Base-by-base conservation (phyloP, 1,139 yeast species). In the Nadsonia starkeyi-henricii region DNA sequence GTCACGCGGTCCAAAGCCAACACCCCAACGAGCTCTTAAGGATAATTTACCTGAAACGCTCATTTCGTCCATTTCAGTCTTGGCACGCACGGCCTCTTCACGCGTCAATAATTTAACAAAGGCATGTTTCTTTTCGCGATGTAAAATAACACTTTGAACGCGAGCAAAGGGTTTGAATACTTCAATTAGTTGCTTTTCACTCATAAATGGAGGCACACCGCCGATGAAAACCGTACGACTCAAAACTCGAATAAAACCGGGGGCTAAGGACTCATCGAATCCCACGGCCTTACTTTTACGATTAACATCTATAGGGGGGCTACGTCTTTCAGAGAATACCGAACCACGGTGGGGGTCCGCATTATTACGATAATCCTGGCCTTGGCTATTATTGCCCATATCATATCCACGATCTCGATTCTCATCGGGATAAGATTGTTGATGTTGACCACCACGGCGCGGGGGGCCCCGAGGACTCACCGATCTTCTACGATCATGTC, bases 1-100 rank as follows among this genome's bases (percentile, higher is more conserved):
- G 63, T 91, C 97, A 71, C 98, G 79, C 48, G 98, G 98, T 2
- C 98, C 98, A 62, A 85, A 91, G 1, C 98, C 98, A 55, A 91
- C 97, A 56, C 97, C 98, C 98, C 98, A 91, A 62, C 96, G 77
- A 9, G 94, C 85, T 68, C 85, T 61, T 78, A 76, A 47, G 74
- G 80, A 56, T 70, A 75, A 12, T 61, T 71, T 62, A 4, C 81
- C 81, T 47, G 71, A 71, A 52, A 72, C 70, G 54, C 72, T 72
- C 55, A 73, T 80, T 66, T 58, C 76, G 59, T 65, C 78, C 64
- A 71, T 76, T 53, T 56, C 54, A 28, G 54, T 57, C 48, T 65
- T 62, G 26, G 88, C 89, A 54, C 73, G 77, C 62, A 86, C 96
- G 23, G 98, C 98, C 64, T 89, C 97, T 45, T 73, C 75, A 67